A percentile compares a stretch with the other conserved stretches of the same genome.
Evolutionary conservation across 768 basidiomycete genomes (phyloP).

Genomic region (Tephrocybe sp.): DNA sequence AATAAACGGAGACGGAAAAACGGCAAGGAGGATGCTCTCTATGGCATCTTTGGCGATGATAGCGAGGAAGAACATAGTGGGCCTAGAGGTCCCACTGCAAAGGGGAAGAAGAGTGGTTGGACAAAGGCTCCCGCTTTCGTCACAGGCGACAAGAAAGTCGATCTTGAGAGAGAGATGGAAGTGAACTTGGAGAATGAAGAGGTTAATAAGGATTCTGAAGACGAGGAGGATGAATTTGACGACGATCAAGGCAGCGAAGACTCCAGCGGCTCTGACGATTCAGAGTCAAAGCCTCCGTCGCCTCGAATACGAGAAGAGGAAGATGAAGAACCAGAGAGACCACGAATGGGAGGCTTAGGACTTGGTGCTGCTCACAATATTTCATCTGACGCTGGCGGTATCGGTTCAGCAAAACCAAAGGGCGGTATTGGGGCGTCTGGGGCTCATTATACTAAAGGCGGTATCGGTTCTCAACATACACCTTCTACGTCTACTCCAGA

Average conservation of each 20-base stretch:
- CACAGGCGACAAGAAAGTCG: conserved; percentile 52
- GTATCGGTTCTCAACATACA: conserved; percentile 26
- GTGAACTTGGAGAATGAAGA: conserved; percentile 26
- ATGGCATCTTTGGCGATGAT: conserved; percentile 74
- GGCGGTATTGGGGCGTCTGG: conserved; percentile 41
- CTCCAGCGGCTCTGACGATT: conserved; percentile 50
- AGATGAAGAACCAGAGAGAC: conserved; percentile 39
- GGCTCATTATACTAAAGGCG: conserved; percentile 23
- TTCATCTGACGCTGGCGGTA: conserved; percentile 20
- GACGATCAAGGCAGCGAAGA: conserved; percentile 36
- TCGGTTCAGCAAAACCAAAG: conserved; percentile 38
- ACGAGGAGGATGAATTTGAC: conserved; percentile 34
- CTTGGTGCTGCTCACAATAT: conserved; percentile 18
- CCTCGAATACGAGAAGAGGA: conserved; percentile 56
- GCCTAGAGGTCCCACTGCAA: conserved; percentile 20
- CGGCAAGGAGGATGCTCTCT: conserved; percentile 72
- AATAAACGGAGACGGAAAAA: conserved; percentile 65
- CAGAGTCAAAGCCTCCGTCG: conserved; percentile 46
- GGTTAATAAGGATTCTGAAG: conserved; percentile 36
- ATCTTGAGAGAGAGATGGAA: conserved; percentile 41
- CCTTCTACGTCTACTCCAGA: conserved; percentile 19
- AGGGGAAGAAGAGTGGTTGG: conserved; percentile 58
- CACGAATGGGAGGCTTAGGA: conserved; percentile 48
- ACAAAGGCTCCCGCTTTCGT: conserved; percentile 79
- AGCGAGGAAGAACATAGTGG: conserved; percentile 59